Evolutionary conservation across 2,329 filamentous ascomycete genomes (phyloP).

Genomic region (Talaromyces sp.): DNA sequence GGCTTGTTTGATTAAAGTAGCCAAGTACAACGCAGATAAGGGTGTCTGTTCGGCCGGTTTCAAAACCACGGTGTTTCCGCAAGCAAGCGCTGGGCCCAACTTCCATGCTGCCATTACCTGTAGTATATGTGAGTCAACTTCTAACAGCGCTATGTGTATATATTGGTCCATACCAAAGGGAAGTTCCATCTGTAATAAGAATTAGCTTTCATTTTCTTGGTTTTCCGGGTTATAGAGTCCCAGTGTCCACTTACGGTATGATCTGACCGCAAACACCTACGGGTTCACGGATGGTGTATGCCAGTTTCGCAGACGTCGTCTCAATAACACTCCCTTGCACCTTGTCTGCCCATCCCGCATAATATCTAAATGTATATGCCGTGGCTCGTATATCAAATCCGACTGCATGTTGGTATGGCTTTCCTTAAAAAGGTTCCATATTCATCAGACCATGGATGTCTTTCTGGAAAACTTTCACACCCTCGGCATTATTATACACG

Average conservation of each 20-base stretch:
- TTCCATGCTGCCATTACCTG: slow-evolving; percentile 28
- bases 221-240: too few relatives aligned
- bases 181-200: not conserved
- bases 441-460: not conserved
- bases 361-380: not conserved
- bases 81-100: slow-evolving; percentile 44
- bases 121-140: not conserved
- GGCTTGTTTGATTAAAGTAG: slow-evolving; percentile 44
- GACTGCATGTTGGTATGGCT: not conserved
- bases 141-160: not conserved
- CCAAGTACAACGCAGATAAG: slow-evolving; percentile 47
- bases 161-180: not conserved
- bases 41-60: slow-evolving; percentile 53
- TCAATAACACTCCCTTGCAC: not conserved
- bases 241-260: not conserved
- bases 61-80: slow-evolving; percentile 51
- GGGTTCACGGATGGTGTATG: not conserved
- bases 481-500: too few relatives aligned
- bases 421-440: not conserved
- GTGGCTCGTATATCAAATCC: not conserved
- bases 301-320: not conserved
- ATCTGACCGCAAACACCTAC: not conserved
- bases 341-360: not conserved
- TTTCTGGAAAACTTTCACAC: too few relatives aligned
- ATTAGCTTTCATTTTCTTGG: not conserved